Base-by-base conservation (phyloP, 2,329 filamentous ascomycete species). In the Beauveria australis region DNA sequence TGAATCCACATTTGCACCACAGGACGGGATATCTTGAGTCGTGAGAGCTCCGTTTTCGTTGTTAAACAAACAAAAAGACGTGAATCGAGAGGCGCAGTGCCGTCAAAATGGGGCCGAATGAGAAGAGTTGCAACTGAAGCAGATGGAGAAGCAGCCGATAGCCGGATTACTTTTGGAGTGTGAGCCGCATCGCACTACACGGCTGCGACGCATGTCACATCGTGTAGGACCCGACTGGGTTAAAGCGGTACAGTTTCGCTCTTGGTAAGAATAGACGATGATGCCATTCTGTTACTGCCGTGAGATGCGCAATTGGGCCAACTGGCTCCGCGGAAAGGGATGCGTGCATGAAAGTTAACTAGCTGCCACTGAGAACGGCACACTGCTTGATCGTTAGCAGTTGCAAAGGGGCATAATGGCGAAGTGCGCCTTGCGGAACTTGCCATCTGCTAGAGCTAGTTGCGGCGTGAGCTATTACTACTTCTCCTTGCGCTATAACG, bases 141-240 rank as follows among this genome's bases (percentile, higher is more conserved):
- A 30, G 16, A 37, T n/a, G 16, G 19, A 57, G 54, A 57, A 57
- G 30, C 30, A 57, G 44, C 43, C 54, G 44, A 57, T 28, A 49
- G 19, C 54, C 54, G 33, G 22, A 33, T 30, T 46, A n/a, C 10
- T 48, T 18, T 41, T 48, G 8, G 16, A 8, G 30, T 40, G 44
- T 26, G 54, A 49, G 12, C 6, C 40, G 22, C n/a, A 46, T 30
- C 10, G 44, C 44, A 28, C 30, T 16, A 28, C 14, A 40, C n/a
- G 54, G 54, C 54, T 57, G 54, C 54, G 54, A 57, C 54, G 54
- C n/a, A 57, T 26, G 54, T 57, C 44, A 57, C 54, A 57, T 57
- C 46, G 54, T 22, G 44, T 19, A 40, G 44, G 28, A 48, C 22
- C 30, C 22, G 44, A 41, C 43, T 26, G 49, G 22, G 30, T 24